A percentile compares a stretch with the other conserved stretches of the same genome.
phyloP scores from a whole-genome alignment of 73 alveolate species.

The Blepharisma japonicum region DNA sequence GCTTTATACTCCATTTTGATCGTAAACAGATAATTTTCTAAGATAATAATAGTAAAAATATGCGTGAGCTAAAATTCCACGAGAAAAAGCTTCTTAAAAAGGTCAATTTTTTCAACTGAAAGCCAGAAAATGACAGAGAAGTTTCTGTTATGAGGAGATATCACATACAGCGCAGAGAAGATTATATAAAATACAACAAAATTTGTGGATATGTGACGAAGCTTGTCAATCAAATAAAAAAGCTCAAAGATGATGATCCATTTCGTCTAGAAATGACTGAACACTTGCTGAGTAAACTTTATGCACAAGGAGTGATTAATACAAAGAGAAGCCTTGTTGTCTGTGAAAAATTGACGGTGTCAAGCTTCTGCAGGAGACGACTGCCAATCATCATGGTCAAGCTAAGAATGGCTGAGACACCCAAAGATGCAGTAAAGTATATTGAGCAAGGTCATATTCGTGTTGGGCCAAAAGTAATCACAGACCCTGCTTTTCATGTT shows the following conservation, averaged over 20 bases:
- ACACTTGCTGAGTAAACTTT: constrained; percentile 89
- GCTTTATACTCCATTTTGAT: too few species aligned
- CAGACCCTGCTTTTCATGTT: constrained; percentile 97
- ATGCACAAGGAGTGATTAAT: constrained; percentile 87
- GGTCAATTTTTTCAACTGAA: constrained; percentile 97
- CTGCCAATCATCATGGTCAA: constrained; percentile 92
- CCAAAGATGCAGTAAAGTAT: constrained; percentile 45
- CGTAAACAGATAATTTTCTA: not conserved
- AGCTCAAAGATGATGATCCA: constrained; percentile 82
- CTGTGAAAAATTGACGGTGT: constrained; percentile 88
- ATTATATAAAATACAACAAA: constrained; percentile 92
- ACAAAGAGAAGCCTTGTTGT: constrained; percentile 66
- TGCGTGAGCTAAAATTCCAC: constrained; percentile 98
- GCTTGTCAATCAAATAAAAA: constrained; percentile 83
- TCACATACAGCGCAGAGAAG: constrained; percentile 96
- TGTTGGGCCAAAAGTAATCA: constrained; percentile 96
- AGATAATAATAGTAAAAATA: constrained; percentile 44
- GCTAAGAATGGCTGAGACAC: constrained; percentile 86
- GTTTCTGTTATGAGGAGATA: constrained; percentile 85
- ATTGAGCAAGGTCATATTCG: constrained; percentile 95
- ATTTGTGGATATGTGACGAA: constrained; percentile 89
- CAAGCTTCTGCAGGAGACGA: constrained; percentile 97
- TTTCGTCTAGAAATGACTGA: constrained; percentile 94
- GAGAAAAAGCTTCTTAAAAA: constrained; percentile 97
- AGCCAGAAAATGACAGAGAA: constrained; percentile 89